Base-by-base conservation (phyloP, 2,329 filamentous ascomycete genomes). In the Hymenoscyphus fraxineus region DNA sequence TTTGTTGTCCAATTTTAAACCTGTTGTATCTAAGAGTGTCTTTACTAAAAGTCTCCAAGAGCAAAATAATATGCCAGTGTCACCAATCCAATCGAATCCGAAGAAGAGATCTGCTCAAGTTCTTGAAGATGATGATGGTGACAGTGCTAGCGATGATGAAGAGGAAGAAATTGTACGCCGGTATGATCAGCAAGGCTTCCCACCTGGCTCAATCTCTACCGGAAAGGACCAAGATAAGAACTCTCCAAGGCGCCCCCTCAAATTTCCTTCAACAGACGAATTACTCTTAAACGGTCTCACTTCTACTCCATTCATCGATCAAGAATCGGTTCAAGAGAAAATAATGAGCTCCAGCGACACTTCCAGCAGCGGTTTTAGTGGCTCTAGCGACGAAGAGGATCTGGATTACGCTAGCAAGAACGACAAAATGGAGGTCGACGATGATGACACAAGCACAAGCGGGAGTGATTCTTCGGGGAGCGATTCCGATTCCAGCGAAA, bases 161-260 rank as follows among this genome's bases (percentile, higher is more conserved):
- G 59, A 58, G 19, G 59, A 78, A 38, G 71, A 73, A 7, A 73
- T 80, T 15, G 58, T 76, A 27, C 68, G 72, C 10, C 66, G 72
- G 55, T 77, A 73, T 57, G 72, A 73, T 59, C 68, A 73, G 31
- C 68, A 74, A 64, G 73, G 75, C 9, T 62, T 76, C 3, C 73
- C 73, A 27, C 57, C 68, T 51, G 74, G 73, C 32, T 74, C 73
- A 4, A 75, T 75, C 15, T 58, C 47, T 10, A 70, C 70, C 31
- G 72, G 73, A 22, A 73, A 67, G 65, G 73, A 74, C 32, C 69
- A 68, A 15, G 66, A 68, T 27, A 66, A 66, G 59, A 67, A 31
- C 58, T 70, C 66, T 1, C 62, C 71, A 59, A 61, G 51, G 31
- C 44, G 60, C n/a, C 55, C 12, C 10, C 54, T 47, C 39, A 22